Percentiles rank a stretch among this genome's conserved stretches.
Evolutionary conservation across 768 basidiomycete species (phyloP).

Genomic region (Phylloporus arenicola): DNA sequence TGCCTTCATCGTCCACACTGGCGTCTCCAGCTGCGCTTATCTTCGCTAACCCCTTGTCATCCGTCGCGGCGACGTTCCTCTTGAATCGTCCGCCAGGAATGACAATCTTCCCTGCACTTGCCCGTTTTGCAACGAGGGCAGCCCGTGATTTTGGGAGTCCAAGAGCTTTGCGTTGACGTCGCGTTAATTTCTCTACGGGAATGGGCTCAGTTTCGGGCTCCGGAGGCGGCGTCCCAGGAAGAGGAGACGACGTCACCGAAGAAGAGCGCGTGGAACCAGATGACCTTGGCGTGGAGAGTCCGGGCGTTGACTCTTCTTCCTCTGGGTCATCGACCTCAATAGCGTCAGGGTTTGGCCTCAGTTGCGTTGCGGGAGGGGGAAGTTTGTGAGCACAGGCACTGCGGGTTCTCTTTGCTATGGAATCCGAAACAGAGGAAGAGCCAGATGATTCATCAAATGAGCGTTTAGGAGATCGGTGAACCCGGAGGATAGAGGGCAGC

Average conservation of each 20-base stretch:
- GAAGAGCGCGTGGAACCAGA: slow-evolving; percentile 29
- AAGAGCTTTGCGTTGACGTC: slow-evolving; percentile 63
- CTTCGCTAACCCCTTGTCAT: slow-evolving; percentile 11
- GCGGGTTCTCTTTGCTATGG: slow-evolving; percentile 33
- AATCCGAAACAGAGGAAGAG: slow-evolving; percentile 34
- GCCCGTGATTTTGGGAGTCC: slow-evolving; percentile 56
- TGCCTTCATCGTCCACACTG: slow-evolving; percentile 31
- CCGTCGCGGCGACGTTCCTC: slow-evolving; percentile 22
- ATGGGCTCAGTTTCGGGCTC: slow-evolving; percentile 16
- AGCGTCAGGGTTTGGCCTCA: slow-evolving; percentile 11
- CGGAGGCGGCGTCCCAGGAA: slow-evolving; percentile 32
- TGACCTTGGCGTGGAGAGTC: slow-evolving; percentile 37
- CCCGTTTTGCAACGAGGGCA: slow-evolving; percentile 25
- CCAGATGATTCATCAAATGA: slow-evolving; percentile 55
- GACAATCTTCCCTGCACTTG: slow-evolving; percentile 50
- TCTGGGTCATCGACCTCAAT: slow-evolving; percentile 27
- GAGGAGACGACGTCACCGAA: slow-evolving; percentile 32
- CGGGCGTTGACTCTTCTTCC: slow-evolving; percentile 36
- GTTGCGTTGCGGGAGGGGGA: slow-evolving; percentile 10
- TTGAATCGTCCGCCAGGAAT: slow-evolving; percentile 57
- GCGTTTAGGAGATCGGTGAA: slow-evolving; percentile 51
- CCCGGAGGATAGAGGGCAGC: slow-evolving; percentile 24
- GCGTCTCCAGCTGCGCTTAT: slow-evolving; percentile 20
- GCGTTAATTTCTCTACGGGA: slow-evolving; percentile 42
- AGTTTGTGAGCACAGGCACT: slow-evolving; percentile 26